phyloP scores from a whole-genome alignment of 352 stramenopile genomes.

The Pythium aquatile region DNA sequence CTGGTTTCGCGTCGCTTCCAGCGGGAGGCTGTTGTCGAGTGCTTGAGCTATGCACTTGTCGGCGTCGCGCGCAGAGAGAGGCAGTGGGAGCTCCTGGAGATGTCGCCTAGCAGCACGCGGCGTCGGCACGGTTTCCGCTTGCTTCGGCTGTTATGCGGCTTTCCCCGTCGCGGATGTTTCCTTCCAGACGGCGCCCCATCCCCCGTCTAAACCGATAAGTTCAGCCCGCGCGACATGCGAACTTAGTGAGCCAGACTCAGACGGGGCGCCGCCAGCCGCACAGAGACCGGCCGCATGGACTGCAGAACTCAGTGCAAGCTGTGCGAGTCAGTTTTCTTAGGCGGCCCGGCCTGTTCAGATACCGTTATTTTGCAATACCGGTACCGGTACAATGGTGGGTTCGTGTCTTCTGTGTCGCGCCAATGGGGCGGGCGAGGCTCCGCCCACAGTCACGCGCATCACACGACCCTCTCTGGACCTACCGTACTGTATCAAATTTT shows the following conservation, averaged over 20 bases:
- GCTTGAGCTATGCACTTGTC: not conserved
- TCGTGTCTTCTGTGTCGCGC: not conserved
- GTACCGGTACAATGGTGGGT: not conserved
- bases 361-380: too few relatives aligned
- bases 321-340: not conserved
- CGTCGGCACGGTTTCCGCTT: not conserved
- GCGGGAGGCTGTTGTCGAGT: not conserved
- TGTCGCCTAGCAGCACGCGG: too few relatives aligned
- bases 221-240: constrained; percentile 24
- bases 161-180: constrained; percentile 5
- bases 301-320: constrained; percentile 4
- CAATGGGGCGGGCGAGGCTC: too few relatives aligned
- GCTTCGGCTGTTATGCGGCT: constrained; percentile 1
- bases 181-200: not conserved
- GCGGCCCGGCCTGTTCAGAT: too few relatives aligned
- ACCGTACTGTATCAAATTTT: not conserved
- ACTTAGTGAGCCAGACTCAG: constrained; percentile 8
- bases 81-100: not conserved
- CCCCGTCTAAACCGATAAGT: constrained; percentile 24
- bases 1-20: not conserved
- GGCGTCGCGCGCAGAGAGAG: not conserved
- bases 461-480: not conserved
- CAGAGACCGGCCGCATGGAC: not conserved
- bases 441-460: not conserved
- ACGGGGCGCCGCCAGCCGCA: constrained; percentile 2